A percentile compares a stretch with the other conserved stretches of the same genome.
These are phyloP conservation scores for Bipolaris sorokiniana DNA, from an alignment of 2,329 filamentous ascomycete genomes.

Conservation along the genomic window DNA sequence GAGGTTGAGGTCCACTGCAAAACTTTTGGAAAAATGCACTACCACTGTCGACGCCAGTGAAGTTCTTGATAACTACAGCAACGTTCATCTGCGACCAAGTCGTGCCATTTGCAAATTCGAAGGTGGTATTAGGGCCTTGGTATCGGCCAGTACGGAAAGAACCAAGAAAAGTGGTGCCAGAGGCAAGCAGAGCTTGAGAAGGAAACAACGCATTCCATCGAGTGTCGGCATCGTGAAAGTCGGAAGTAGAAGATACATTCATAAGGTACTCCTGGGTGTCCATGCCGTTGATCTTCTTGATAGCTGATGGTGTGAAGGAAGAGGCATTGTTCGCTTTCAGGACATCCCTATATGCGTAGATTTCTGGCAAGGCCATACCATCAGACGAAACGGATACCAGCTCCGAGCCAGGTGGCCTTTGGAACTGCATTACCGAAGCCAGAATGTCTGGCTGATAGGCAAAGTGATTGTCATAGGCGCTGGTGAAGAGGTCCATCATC, in stretches of 20 bases:
- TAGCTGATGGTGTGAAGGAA: conserved; percentile 44
- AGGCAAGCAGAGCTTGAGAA: conserved; percentile 41
- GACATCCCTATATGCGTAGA: conserved; percentile 45
- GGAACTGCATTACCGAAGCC: conserved; percentile 47
- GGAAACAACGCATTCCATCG: conserved; percentile 51
- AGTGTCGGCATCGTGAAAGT: conserved; percentile 50
- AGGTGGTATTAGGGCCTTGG: conserved; percentile 43
- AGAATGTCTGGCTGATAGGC: conserved; percentile 47
- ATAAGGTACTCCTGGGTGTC: conserved; percentile 43
- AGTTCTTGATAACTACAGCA: conserved; percentile 40
- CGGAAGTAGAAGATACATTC: conserved; percentile 38
- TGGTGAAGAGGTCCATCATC: conserved; percentile 43
- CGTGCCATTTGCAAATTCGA: conserved; percentile 48
- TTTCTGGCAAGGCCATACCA: conserved; percentile 44
- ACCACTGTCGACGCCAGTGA: conserved; percentile 49
- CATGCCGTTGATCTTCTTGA: conserved; percentile 49
- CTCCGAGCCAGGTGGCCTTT: conserved; percentile 38
- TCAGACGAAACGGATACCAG: conserved; percentile 47
- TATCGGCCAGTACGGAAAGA: conserved; percentile 41
- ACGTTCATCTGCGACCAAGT: conserved; percentile 37
- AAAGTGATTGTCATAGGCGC: conserved; percentile 53
- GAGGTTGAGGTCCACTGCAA: conserved; percentile 36
- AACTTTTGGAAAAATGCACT: conserved; percentile 51
- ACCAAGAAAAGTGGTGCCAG: conserved; percentile 36
- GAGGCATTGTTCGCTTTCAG: conserved; percentile 31